Percentiles rank a stretch among this genome's conserved stretches.
phyloP scores from a whole-genome alignment of 2,329 filamentous ascomycete species.

The Ophiostoma pallidulum region DNA sequence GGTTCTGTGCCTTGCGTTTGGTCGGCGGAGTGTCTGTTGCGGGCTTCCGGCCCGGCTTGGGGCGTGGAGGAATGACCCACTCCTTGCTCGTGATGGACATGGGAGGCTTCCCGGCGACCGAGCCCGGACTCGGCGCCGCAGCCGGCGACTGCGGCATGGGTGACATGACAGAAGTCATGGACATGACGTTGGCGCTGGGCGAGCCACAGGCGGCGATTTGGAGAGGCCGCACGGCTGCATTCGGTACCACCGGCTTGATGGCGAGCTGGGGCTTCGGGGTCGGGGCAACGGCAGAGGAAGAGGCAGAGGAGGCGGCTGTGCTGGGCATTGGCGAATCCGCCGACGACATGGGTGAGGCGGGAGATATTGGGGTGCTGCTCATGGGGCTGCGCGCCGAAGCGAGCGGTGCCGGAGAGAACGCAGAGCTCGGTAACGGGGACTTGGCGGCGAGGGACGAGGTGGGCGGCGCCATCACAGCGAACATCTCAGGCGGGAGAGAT shows the following conservation, averaged over 20 bases:
- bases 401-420: background rate
- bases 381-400: conserved; percentile 9
- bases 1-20: conserved; percentile 89
- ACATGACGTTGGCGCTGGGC: conserved; percentile 31
- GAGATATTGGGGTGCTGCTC: conserved; percentile 14
- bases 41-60: conserved; percentile 87
- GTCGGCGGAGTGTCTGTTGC: conserved; percentile 87
- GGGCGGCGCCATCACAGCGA: conserved; percentile 13
- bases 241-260: conserved; percentile 14
- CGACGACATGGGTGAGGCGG: conserved; percentile 13
- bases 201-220: conserved; percentile 16
- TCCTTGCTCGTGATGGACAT: conserved; percentile 66
- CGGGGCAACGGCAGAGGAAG: conserved; percentile 15
- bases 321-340: conserved; percentile 12
- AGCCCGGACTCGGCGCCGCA: conserved; percentile 17
- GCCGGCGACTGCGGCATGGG: conserved; percentile 31
- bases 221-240: conserved; percentile 19
- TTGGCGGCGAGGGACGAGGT: conserved; percentile 8
- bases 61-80: conserved; percentile 76
- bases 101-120: conserved; percentile 28
- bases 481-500: conserved; percentile 9
- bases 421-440: conserved; percentile 1
- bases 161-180: conserved; percentile 39
- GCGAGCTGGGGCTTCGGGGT: conserved; percentile 14
- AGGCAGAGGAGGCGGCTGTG: conserved; percentile 14